Percentiles rank a stretch among this genome's conserved stretches.
These are phyloP conservation scores for Pyrenopolyporus hunteri DNA, from an alignment of 495 filamentous ascomycete genomes.

Conservation along the genomic window DNA sequence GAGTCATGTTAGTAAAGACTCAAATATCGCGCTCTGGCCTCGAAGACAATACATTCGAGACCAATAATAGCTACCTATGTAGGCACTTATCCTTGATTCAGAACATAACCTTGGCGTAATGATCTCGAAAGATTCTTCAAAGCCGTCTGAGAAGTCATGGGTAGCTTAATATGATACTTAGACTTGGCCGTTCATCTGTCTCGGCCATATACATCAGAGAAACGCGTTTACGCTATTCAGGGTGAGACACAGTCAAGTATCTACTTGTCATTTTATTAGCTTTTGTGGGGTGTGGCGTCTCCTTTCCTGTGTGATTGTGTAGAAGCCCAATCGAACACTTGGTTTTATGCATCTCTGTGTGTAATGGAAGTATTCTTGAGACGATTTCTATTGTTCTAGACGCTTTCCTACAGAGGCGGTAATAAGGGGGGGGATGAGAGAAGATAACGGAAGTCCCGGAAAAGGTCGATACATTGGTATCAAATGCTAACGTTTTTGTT, in stretches of 20 bases:
- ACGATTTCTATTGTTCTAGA: background rate
- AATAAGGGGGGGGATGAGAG: background rate
- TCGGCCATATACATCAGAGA: conserved; percentile 32
- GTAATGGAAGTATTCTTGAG: background rate
- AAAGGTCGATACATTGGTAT: conserved; percentile 9
- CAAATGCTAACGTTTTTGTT: conserved; percentile 13
- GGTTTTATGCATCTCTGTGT: background rate
- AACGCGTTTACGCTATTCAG: background rate
- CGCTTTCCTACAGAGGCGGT: background rate
- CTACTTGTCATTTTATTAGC: conserved; percentile 9
- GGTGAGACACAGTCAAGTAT: conserved; percentile 19
- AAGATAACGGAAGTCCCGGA: background rate
- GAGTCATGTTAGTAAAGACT: too few relatives aligned
- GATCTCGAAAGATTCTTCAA: too few relatives aligned
- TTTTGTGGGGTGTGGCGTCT: conserved; percentile 16
- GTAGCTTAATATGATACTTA: too few relatives aligned
- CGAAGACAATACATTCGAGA: background rate
- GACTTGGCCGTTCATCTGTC: conserved; percentile 29
- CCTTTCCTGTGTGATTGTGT: background rate
- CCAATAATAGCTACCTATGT: too few relatives aligned
- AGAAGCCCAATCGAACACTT: conserved; percentile 1
- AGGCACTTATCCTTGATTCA: background rate
- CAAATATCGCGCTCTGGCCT: background rate
- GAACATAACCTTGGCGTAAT: background rate
- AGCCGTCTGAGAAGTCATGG: too few relatives aligned